Evolutionary conservation across 2,329 filamentous ascomycete species (phyloP).

Genomic region (Amauroascus niger): DNA sequence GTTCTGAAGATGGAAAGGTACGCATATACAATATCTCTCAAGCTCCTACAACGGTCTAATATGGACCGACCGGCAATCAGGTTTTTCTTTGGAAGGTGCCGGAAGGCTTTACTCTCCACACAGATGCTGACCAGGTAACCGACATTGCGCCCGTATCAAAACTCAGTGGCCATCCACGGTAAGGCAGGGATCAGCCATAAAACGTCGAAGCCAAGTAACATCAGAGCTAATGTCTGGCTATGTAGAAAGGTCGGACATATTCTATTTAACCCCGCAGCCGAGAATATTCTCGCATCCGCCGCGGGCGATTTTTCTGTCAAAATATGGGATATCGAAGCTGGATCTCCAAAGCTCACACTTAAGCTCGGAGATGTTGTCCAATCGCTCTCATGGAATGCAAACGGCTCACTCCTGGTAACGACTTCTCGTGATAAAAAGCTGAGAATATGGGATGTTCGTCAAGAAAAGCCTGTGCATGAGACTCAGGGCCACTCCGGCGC

Average conservation of each 20-base stretch:
- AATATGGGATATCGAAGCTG: constrained; percentile 84
- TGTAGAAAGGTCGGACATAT: constrained; percentile 92
- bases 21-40: background rate
- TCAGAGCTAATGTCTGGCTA: background rate
- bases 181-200: constrained; percentile 22
- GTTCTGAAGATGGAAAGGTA: constrained; percentile 88
- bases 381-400: constrained; percentile 89
- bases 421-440: constrained; percentile 98
- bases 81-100: constrained; percentile 96
- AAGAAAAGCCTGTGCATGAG: constrained; percentile 80
- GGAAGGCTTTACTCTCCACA: constrained; percentile 65
- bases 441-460: constrained; percentile 91
- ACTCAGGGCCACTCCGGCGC: constrained; percentile 77
- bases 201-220: background rate
- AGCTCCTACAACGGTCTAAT: constrained; percentile 13
- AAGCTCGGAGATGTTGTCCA: constrained; percentile 89
- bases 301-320: constrained; percentile 94
- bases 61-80: constrained; percentile 19
- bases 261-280: constrained; percentile 91
- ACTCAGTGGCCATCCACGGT: constrained; percentile 80
- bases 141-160: constrained; percentile 74
- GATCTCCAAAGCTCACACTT: constrained; percentile 62
- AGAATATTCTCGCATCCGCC: constrained; percentile 88
- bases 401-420: constrained; percentile 75
- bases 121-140: constrained; percentile 71